These are phyloP conservation scores for Leptodermis oblonga DNA, from an alignment of 257 asterid species.

Conservation along the genomic window DNA sequence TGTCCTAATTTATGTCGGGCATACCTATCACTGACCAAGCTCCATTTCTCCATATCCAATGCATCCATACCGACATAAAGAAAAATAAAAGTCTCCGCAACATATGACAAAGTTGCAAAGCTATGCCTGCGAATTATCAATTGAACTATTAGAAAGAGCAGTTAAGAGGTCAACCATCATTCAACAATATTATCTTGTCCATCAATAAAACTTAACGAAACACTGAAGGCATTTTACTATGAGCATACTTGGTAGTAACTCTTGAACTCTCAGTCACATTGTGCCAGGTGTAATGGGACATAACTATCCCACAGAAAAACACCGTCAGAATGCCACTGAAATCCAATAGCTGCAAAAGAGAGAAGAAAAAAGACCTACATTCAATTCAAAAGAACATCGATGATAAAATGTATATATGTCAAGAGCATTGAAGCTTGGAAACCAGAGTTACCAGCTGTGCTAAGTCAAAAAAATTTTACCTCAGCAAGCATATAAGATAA, in stretches of 20 bases:
- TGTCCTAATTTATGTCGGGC: background rate
- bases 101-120: constrained; percentile 40
- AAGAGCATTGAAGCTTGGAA: background rate
- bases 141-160: background rate
- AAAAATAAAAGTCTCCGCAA: constrained; percentile 41
- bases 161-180: background rate
- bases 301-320: constrained; percentile 46
- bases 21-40: constrained; percentile 33
- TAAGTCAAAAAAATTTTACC: constrained; percentile 20
- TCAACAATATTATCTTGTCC: background rate
- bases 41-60: constrained; percentile 44
- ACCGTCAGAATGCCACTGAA: constrained; percentile 47
- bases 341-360: constrained; percentile 31
- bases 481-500: constrained; percentile 40
- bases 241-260: constrained; percentile 33
- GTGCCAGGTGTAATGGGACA: constrained; percentile 52
- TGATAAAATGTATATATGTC: background rate
- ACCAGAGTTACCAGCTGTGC: background rate
- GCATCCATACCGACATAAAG: constrained; percentile 53
- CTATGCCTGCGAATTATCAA: constrained; percentile 28
- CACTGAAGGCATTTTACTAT: background rate
- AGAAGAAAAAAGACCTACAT: background rate
- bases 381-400: background rate
- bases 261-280: constrained; percentile 46
- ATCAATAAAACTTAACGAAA: background rate